Conservation (phyloP, 2,329 filamentous ascomycete genomes). For the Penicillium sp. region DNA sequence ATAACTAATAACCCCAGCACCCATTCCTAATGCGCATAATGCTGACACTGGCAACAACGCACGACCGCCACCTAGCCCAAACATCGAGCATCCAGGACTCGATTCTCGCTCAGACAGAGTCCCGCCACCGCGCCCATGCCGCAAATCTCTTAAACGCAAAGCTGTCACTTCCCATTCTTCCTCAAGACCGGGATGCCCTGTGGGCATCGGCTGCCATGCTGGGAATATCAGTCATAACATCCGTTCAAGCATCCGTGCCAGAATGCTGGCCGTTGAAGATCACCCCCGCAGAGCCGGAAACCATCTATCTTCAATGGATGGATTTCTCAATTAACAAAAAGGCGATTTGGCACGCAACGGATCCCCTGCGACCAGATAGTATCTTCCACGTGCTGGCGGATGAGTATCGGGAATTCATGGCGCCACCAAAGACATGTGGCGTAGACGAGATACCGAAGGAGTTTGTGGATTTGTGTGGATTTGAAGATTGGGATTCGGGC, state of each 20-base stretch:
- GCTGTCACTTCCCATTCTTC: slow-evolving; percentile 10
- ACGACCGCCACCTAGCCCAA: slow-evolving; percentile 50
- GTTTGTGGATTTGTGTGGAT: slow-evolving; percentile 8
- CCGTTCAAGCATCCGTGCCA: slow-evolving; percentile 29
- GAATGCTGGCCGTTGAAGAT: slow-evolving; percentile 58
- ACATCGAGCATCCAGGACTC: background rate
- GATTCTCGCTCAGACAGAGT: slow-evolving; percentile 1
- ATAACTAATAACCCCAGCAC: slow-evolving; percentile 43
- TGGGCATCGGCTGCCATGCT: slow-evolving; percentile 21
- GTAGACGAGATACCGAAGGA: slow-evolving; percentile 8
- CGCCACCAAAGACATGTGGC: background rate
- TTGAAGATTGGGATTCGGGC: background rate
- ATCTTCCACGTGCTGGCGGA: slow-evolving; percentile 43
- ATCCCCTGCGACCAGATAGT: slow-evolving; percentile 50
- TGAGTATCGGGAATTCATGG: slow-evolving; percentile 13
- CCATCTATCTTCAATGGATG: slow-evolving; percentile 58
- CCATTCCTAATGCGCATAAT: slow-evolving; percentile 59
- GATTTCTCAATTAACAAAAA: slow-evolving; percentile 58
- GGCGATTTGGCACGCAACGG: slow-evolving; percentile 52
- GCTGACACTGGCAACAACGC: slow-evolving; percentile 55
- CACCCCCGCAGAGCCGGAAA: background rate
- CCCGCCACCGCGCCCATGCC: slow-evolving; percentile 12
- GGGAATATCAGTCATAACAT: slow-evolving; percentile 14
- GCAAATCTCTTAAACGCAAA: slow-evolving; percentile 15
- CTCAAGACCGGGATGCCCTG: slow-evolving; percentile 19